Base-by-base conservation (phyloP, 306 rosid genomes). In the Cyclanthera cordifolia region DNA sequence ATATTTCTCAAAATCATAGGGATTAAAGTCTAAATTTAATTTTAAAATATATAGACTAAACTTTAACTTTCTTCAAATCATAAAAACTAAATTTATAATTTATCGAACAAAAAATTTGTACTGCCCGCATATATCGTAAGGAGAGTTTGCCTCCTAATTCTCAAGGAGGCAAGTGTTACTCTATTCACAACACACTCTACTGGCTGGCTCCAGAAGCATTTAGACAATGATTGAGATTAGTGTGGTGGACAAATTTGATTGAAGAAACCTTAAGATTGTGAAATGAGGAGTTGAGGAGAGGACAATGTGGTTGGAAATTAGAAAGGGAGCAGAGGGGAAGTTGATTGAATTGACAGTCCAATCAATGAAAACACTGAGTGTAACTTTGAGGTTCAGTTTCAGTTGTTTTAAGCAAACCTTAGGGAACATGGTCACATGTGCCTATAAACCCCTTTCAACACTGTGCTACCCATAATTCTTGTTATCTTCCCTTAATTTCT, bases 281-380 rank as follows among this genome's bases (percentile, higher is more conserved):
- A 21, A 10, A 20, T 5, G 41, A 34, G 41, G n/a, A n/a, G 3
- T 34, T 34, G 27, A 8, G 1, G 11, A 54, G 39, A 57, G 39
- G 9, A 50, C 21, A 15, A 16, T 57, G 23, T 17, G 54, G 54
- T 50, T 50, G 54, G 24, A 17, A 50, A 50, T 41, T 41, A 9
- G 46, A 17, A n/a, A 55, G 30, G 41, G 30, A 27, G 30, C 30
- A 27, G 30, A 3, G 30, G 30, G 56, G 59, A 57, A 16, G 16
- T 54, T 58, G 65, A 58, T 58, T 30, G 65, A 58, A 58, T 34
- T 19, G 65, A 58, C 46, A 16, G 65, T 58, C 65, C 13, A 58
- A 58, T 57, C 61, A 55, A 15, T 24, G 23, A 34, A 8, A 1
- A 20, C n/a, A n/a, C n/a, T 25, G 63, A 55, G 19, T 27, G 3